A percentile compares a stretch with the other conserved stretches of the same genome.
Conservation (phyloP, 106 monocot genomes). For the Cymbidium sinense region DNA sequence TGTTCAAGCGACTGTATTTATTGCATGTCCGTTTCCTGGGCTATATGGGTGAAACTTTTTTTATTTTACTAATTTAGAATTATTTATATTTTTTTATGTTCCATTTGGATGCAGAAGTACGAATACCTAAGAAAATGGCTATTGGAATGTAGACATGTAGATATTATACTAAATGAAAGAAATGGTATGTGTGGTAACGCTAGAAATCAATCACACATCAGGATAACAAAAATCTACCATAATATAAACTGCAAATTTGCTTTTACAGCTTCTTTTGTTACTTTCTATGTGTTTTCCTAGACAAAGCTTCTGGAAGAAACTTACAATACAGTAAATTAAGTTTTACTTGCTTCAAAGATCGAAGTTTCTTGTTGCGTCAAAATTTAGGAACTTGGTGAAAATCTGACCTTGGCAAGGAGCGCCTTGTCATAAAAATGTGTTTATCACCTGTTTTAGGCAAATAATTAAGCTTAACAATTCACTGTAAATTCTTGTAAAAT, state of each 20-base stretch:
- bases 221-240: not conserved
- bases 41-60: not conserved
- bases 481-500: no score
- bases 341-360: no score
- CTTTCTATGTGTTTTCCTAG: no score
- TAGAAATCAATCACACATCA: not conserved
- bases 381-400: not conserved
- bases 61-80: not conserved
- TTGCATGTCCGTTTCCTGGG: conserved; percentile 58
- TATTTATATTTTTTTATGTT: not conserved
- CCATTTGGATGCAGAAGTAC: not conserved
- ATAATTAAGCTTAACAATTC: not conserved
- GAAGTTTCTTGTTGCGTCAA: not conserved
- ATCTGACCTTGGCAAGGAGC: not conserved
- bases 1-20: conserved; percentile 62
- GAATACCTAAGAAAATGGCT: not conserved
- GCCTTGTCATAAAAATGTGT: not conserved
- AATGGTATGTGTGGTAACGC: not conserved
- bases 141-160: not conserved
- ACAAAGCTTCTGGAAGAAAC: no score
- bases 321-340: no score
- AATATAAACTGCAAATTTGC: not conserved
- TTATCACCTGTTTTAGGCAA: not conserved
- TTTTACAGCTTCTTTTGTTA: no score
- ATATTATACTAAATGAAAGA: not conserved